Percentiles rank a stretch among this genome's conserved stretches.
Evolutionary conservation across 768 basidiomycete genomes (phyloP).

Genomic region (Leccinum ochraceum): DNA sequence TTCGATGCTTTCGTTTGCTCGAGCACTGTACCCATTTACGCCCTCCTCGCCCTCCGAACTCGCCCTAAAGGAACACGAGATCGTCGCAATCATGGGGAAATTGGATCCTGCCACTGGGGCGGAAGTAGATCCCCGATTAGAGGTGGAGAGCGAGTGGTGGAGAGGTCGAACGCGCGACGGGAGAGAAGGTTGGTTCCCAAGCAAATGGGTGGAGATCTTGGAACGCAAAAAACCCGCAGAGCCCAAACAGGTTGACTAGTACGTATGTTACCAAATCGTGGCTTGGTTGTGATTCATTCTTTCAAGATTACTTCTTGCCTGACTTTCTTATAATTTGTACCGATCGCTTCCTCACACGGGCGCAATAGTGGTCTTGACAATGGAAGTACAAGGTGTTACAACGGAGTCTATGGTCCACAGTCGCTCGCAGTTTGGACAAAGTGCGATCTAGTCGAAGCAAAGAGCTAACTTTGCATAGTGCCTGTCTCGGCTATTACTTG

Average conservation of each 20-base stretch:
- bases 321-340: not conserved
- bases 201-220: constrained; percentile 80
- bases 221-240: constrained; percentile 44
- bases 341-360: not conserved
- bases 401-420: not conserved
- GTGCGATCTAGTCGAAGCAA: not conserved
- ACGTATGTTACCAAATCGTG: not conserved
- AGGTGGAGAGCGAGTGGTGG: constrained; percentile 84
- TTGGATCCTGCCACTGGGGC: constrained; percentile 66
- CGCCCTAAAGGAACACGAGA: constrained; percentile 81
- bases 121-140: constrained; percentile 67
- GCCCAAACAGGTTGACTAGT: constrained; percentile 43
- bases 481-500: no score
- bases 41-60: constrained; percentile 79
- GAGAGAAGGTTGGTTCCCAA: constrained; percentile 92
- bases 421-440: not conserved
- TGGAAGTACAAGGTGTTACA: not conserved
- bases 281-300: not conserved
- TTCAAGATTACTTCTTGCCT: not conserved
- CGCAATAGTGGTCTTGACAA: not conserved
- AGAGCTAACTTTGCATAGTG: not conserved
- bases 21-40: constrained; percentile 77
- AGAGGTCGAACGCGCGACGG: constrained; percentile 91
- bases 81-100: constrained; percentile 88
- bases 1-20: constrained; percentile 76